Conservation (phyloP, 768 basidiomycete species). For the Fomitopsis pulvina region DNA sequence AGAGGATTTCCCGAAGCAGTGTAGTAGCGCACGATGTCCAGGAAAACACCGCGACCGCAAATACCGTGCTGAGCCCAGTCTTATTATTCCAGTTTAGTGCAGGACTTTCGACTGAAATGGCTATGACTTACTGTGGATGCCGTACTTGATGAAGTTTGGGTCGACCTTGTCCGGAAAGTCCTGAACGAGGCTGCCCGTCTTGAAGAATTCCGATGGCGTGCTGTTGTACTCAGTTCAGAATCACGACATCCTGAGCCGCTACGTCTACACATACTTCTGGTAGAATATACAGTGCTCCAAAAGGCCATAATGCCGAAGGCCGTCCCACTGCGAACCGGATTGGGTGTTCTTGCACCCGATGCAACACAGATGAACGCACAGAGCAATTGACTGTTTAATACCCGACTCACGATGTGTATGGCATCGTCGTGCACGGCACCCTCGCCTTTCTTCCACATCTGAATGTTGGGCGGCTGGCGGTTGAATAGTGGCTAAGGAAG, state of each 20-base stretch:
- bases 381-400: not conserved
- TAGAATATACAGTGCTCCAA: constrained; percentile 50
- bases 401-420: constrained; percentile 16
- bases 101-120: not conserved
- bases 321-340: constrained; percentile 68
- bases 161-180: constrained; percentile 45
- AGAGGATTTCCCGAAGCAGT: constrained; percentile 31
- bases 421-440: constrained; percentile 21
- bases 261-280: constrained; percentile 55
- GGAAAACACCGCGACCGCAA: constrained; percentile 59
- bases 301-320: constrained; percentile 53
- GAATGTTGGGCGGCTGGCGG: constrained; percentile 46
- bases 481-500: constrained; percentile 45
- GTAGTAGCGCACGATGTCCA: constrained; percentile 55
- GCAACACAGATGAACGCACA: not conserved
- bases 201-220: constrained; percentile 36
- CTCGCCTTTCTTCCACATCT: constrained; percentile 27
- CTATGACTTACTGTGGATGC: constrained; percentile 57
- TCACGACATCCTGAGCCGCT: not conserved
- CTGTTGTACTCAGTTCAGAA: constrained; percentile 20
- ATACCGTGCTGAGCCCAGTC: constrained; percentile 71
- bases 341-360: constrained; percentile 51
- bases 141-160: constrained; percentile 40
- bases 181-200: constrained; percentile 38
- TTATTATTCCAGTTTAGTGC: constrained; percentile 15